Evolutionary conservation across 1,284 basidiomycete genomes (phyloP), one percentile per base, ranked within the genome.

Genomic region (Cryptococcus deneoformans): DNA sequence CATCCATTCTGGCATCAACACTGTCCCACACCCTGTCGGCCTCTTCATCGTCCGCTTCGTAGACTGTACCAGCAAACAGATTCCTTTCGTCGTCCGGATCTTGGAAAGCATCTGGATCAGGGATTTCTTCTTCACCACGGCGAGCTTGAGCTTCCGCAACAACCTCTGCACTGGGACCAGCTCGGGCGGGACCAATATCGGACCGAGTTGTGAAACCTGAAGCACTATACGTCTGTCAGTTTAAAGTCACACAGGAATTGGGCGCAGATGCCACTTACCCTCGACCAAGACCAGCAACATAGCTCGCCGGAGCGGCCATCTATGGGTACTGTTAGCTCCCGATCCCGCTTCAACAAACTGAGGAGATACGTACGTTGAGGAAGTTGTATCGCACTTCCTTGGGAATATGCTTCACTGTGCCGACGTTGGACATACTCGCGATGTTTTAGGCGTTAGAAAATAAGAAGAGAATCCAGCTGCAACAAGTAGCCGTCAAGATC

Each of bases 171-270:
- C 89, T 89, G 0, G 92, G 91, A 0, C 91, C 92, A 74, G 96
- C 93, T 75, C 96, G 84, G 4, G 95, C 95, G 49, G 95, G 96
- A 75, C 95, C 95, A 64, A 99, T 99, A 85, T 99, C 95, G 49
- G 93, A 96, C 53, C 95, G 89, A 7, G 94, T 99, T 0, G 95
- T 99, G 79, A 99, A 99, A 59, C 95, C 96, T 52, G 93, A 96
- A 52, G 95, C 94, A 77, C 90, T 91, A 60, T 16, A 29, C 29
- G 29, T 29, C 50, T 37, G 4, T 14, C 29, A 9, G 47, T 52
- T 51, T 20, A 56, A 46, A 10, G 6, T 63, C 42, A 29, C 9
- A 14, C 8, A 36, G 16, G 2, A n/a, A 20, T 24, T 5, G 43
- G 29, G 40, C 44, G 39, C 10, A 43, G 14, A 8, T 3, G 9